Conservation (phyloP, 1,139 yeast genomes). For the Sugiyamaella paludigena region DNA sequence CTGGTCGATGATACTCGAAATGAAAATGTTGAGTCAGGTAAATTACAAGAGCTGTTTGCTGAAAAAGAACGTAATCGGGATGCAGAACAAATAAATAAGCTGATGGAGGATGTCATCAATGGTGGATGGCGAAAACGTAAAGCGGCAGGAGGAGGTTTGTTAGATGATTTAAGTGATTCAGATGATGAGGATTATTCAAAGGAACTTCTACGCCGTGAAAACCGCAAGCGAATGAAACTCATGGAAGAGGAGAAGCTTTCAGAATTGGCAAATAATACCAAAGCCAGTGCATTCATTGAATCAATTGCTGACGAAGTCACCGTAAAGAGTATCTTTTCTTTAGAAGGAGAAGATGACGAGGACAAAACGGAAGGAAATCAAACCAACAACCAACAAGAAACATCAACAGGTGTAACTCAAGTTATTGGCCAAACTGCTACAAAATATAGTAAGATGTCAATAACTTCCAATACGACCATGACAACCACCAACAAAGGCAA, state of each 20-base stretch:
- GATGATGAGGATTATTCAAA: slow-evolving; percentile 51
- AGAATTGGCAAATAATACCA: slow-evolving; percentile 52
- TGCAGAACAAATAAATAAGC: slow-evolving; percentile 64
- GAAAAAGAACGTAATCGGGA: slow-evolving; percentile 71
- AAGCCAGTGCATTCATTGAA: slow-evolving; percentile 70
- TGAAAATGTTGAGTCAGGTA: slow-evolving; percentile 49
- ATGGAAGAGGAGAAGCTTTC: slow-evolving; percentile 54
- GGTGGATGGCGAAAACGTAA: slow-evolving; percentile 74
- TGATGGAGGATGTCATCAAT: slow-evolving; percentile 76
- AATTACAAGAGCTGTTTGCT: slow-evolving; percentile 58
- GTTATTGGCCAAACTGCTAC: slow-evolving; percentile 24
- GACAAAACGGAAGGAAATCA: not conserved
- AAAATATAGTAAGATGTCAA: slow-evolving; percentile 16
- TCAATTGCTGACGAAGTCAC: slow-evolving; percentile 53
- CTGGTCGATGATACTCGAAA: slow-evolving; percentile 75
- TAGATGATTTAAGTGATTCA: slow-evolving; percentile 61
- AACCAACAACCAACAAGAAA: slow-evolving; percentile 1
- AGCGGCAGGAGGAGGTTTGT: slow-evolving; percentile 56
- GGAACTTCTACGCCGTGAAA: slow-evolving; percentile 50
- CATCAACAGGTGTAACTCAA: slow-evolving; percentile 21
- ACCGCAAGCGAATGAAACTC: slow-evolving; percentile 55
- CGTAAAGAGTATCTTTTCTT: slow-evolving; percentile 7
- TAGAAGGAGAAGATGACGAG: slow-evolving; percentile 3
- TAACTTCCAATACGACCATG: not conserved
- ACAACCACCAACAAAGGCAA: not conserved